Percentiles rank a stretch among this genome's conserved stretches.
Evolutionary conservation across 352 stramenopile species (phyloP).

Genomic region (Pythium rhizo-oryzae): DNA sequence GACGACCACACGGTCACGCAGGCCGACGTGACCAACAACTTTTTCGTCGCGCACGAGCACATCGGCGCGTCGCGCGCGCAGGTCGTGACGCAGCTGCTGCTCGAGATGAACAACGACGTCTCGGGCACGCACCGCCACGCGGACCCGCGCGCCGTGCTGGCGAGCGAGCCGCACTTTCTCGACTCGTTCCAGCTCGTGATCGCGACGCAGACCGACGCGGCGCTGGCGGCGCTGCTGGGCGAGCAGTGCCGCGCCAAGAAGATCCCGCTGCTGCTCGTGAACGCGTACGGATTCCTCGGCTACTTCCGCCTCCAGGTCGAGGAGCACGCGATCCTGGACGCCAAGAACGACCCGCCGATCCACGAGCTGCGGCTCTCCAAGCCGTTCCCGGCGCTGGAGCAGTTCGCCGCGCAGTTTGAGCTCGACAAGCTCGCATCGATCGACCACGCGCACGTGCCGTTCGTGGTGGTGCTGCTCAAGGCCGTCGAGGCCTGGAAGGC

Average conservation of each 20-base stretch:
- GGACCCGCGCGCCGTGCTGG: conserved; percentile 50
- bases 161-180: conserved; percentile 58
- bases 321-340: conserved; percentile 88
- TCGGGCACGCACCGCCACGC: conserved; percentile 56
- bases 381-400: conserved; percentile 72
- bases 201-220: conserved; percentile 81
- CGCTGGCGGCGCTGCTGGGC: conserved; percentile 56
- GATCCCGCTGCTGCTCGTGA: conserved; percentile 85
- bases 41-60: conserved; percentile 84
- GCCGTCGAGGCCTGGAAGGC: conserved; percentile 61
- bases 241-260: conserved; percentile 61
- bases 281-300: conserved; percentile 94
- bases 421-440: conserved; percentile 74
- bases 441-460: conserved; percentile 93
- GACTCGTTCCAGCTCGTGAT: conserved; percentile 87
- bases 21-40: conserved; percentile 91
- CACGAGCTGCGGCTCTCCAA: conserved; percentile 90
- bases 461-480: conserved; percentile 91
- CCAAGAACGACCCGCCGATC: conserved; percentile 84
- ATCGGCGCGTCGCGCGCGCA: conserved; percentile 78
- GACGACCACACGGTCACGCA: conserved; percentile 86
- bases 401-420: conserved; percentile 57
- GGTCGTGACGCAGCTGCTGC: conserved; percentile 79
- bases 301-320: conserved; percentile 88
- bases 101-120: conserved; percentile 97